These are phyloP conservation scores for Amanita thiersii DNA, from an alignment of 768 basidiomycete genomes.

Conservation along the genomic window DNA sequence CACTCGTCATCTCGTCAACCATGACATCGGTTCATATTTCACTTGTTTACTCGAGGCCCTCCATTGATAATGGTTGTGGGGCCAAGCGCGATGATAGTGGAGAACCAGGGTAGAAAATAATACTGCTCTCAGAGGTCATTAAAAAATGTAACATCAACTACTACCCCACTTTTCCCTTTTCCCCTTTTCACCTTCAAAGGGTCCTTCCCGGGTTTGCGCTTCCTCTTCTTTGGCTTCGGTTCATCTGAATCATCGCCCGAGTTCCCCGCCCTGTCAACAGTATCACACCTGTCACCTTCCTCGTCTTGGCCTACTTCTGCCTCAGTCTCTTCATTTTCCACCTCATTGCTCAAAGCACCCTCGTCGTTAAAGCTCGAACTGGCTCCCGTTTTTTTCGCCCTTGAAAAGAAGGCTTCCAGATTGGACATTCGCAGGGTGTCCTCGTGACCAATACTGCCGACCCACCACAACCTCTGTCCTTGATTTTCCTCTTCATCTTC, in stretches of 20 bases:
- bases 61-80: no score
- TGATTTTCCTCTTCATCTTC: constrained; percentile 15
- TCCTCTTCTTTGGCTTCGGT: constrained; percentile 40
- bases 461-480: constrained; percentile 53
- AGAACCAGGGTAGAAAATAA: no score
- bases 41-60: no score
- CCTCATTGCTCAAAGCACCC: constrained; percentile 13
- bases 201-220: constrained; percentile 47
- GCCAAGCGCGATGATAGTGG: no score
- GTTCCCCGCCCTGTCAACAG: background rate
- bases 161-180: constrained; percentile 53
- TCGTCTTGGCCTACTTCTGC: background rate
- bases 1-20: no score
- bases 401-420: constrained; percentile 62
- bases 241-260: constrained; percentile 15
- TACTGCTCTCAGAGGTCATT: constrained; percentile 40
- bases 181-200: constrained; percentile 40
- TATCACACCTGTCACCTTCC: background rate
- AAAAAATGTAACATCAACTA: constrained; percentile 58
- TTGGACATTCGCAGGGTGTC: constrained; percentile 81
- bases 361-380: constrained; percentile 14
- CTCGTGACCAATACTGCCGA: constrained; percentile 91
- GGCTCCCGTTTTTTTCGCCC: constrained; percentile 26
- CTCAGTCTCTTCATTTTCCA: constrained; percentile 14
- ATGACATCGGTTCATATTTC: no score